A percentile compares a stretch with the other conserved stretches of the same genome.
These are phyloP conservation scores for Copromyces sp. DNA, from an alignment of 495 filamentous ascomycete genomes.

Conservation along the genomic window DNA sequence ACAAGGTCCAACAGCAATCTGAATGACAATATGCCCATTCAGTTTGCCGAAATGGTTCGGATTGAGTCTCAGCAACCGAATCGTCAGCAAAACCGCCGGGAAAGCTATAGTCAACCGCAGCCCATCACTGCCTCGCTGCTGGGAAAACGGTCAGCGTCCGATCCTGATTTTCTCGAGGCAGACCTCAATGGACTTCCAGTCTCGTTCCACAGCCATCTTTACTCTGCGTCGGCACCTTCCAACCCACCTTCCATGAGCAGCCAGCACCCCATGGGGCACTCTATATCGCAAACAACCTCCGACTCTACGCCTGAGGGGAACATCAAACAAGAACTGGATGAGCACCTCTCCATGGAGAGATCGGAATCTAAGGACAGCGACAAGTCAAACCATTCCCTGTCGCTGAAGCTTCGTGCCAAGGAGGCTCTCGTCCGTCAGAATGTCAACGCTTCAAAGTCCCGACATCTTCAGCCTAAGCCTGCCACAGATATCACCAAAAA, in stretches of 20 bases:
- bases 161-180: slow-evolving; percentile 23
- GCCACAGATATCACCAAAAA: slow-evolving; percentile 14
- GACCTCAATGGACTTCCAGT: slow-evolving; percentile 23
- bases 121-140: slow-evolving; percentile 12
- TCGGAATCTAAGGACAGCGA: slow-evolving; percentile 33
- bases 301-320: slow-evolving; percentile 9
- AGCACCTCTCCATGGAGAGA: slow-evolving; percentile 31
- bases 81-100: slow-evolving; percentile 16
- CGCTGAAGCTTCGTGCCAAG: slow-evolving; percentile 33
- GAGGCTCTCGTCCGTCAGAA: slow-evolving; percentile 29
- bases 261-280: slow-evolving; percentile 28
- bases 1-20: slow-evolving; percentile 33
- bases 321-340: slow-evolving; percentile 4
- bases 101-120: slow-evolving; percentile 16
- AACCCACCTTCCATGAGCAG: slow-evolving; percentile 14
- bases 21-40: slow-evolving; percentile 28
- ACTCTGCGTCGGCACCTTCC: slow-evolving; percentile 20
- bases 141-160: slow-evolving; percentile 24
- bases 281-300: slow-evolving; percentile 20
- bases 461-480: slow-evolving; percentile 30
- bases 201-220: slow-evolving; percentile 15
- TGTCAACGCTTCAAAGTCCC: slow-evolving; percentile 23
- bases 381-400: slow-evolving; percentile 30
- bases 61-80: slow-evolving; percentile 33
- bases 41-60: slow-evolving; percentile 32